These are phyloP conservation scores for Miamiensis avidus DNA, from an alignment of 169 alveolate genomes.

Conservation along the genomic window DNA sequence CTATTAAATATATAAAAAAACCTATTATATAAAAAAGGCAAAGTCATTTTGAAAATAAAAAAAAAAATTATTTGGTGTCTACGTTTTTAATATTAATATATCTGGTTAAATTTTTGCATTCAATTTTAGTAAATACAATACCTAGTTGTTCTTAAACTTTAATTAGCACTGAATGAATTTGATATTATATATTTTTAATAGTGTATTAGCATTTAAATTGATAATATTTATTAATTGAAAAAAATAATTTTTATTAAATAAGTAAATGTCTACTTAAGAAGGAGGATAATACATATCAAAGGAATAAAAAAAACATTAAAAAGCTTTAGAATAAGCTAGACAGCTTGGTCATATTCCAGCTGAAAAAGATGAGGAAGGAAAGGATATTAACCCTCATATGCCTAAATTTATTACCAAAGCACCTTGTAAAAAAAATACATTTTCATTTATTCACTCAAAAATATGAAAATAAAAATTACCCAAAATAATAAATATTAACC, in stretches of 20 bases:
- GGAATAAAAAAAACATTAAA: constrained; percentile 22
- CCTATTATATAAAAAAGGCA: too few relatives aligned
- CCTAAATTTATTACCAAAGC: constrained; percentile 81
- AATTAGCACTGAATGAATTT: too few relatives aligned
- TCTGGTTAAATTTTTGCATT: too few relatives aligned
- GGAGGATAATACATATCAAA: constrained; percentile 4
- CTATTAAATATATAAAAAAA: too few relatives aligned
- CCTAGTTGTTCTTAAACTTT: too few relatives aligned
- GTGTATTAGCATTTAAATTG: not conserved
- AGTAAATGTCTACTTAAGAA: not conserved
- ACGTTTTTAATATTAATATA: too few relatives aligned
- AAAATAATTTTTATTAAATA: too few relatives aligned
- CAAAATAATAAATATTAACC: not conserved
- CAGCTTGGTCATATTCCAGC: constrained; percentile 33
- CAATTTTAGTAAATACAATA: too few relatives aligned
- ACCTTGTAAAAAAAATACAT: constrained; percentile 62
- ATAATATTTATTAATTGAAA: too few relatives aligned
- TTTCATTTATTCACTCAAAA: not conserved
- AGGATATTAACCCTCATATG: constrained; percentile 72
- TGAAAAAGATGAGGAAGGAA: constrained; percentile 34
- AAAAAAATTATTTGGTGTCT: too few relatives aligned
- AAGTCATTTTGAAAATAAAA: too few relatives aligned
- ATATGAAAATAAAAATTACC: not conserved
- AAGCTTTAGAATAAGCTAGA: constrained; percentile 39
- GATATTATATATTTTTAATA: too few relatives aligned